phyloP scores from a whole-genome alignment of 2,329 filamentous ascomycete genomes.

The Tolypocladium inflatum region DNA sequence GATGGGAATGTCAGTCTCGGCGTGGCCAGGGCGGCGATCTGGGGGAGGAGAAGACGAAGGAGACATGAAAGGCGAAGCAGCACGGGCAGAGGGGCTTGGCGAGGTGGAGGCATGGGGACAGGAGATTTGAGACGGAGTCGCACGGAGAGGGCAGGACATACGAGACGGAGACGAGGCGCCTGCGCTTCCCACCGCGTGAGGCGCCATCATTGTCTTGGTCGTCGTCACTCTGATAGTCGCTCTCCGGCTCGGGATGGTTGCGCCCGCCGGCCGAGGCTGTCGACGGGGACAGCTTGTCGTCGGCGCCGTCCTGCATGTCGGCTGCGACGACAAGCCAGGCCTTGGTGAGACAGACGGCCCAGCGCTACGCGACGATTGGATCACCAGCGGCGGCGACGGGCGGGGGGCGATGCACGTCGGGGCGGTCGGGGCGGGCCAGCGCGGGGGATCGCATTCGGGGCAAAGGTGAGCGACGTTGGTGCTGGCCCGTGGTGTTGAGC shows the following conservation, averaged over 20 bases:
- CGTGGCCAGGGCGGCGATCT: conserved; percentile 3
- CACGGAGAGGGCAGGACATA: conserved; percentile 12
- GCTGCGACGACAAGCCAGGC: background rate
- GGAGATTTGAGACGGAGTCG: background rate
- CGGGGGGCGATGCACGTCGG: background rate
- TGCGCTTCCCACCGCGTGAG: conserved; percentile 39
- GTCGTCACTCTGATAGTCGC: conserved; percentile 42
- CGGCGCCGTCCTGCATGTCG: conserved; percentile 12
- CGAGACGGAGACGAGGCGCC: conserved; percentile 52
- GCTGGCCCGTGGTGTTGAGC: background rate
- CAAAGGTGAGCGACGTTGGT: conserved; percentile 5
- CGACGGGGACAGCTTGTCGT: conserved; percentile 10
- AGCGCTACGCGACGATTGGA: background rate
- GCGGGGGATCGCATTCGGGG: conserved; percentile 5
- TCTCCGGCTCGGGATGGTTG: conserved; percentile 30
- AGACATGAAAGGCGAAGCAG: conserved; percentile 7
- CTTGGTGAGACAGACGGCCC: background rate
- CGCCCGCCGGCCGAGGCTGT: conserved; percentile 19
- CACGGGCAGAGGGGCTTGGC: background rate
- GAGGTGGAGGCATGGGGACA: background rate
- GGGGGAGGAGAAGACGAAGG: conserved; percentile 3
- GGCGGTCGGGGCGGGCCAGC: background rate
- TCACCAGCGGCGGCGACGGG: conserved; percentile 2
- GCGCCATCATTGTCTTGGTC: conserved; percentile 29
- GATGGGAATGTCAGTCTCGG: conserved; percentile 25